Conservation (phyloP, 352 stramenopile genomes). For the Chrysophaeum taylorii region DNA sequence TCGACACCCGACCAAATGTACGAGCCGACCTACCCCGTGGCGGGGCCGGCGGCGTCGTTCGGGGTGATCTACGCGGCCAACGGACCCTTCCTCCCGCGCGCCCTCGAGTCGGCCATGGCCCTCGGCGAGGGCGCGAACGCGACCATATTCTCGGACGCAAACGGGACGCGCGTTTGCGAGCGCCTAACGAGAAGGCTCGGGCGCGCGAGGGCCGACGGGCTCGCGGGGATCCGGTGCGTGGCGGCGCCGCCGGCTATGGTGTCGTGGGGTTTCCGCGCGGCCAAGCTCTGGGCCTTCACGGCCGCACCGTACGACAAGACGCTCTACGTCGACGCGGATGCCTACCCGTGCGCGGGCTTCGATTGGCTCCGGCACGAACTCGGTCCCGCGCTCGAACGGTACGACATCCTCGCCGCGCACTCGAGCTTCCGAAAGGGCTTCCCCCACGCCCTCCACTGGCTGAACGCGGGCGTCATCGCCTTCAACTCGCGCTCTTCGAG, state of each 20-base stretch:
- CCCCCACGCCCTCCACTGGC: conserved; percentile 3
- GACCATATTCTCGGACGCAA: not conserved
- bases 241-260: not conserved
- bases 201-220: not conserved
- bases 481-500: not conserved
- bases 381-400: not conserved
- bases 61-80: conserved; percentile 8
- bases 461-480: conserved; percentile 12
- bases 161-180: not conserved
- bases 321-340: not conserved
- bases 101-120: not conserved
- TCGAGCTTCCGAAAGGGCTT: not conserved
- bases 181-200: not conserved
- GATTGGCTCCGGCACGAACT: not conserved
- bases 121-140: not conserved
- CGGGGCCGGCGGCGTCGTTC: not conserved
- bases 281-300: conserved; percentile 9
- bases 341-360: conserved; percentile 3
- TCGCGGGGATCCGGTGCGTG: not conserved
- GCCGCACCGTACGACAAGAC: conserved; percentile 9
- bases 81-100: conserved; percentile 2
- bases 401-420: not conserved
- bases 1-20: not conserved
- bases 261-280: not conserved
- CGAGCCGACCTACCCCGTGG: not conserved